A percentile compares a stretch with the other conserved stretches of the same genome.
Conservation (phyloP, 2,329 filamentous ascomycete genomes). For the Drechslera avenae region DNA sequence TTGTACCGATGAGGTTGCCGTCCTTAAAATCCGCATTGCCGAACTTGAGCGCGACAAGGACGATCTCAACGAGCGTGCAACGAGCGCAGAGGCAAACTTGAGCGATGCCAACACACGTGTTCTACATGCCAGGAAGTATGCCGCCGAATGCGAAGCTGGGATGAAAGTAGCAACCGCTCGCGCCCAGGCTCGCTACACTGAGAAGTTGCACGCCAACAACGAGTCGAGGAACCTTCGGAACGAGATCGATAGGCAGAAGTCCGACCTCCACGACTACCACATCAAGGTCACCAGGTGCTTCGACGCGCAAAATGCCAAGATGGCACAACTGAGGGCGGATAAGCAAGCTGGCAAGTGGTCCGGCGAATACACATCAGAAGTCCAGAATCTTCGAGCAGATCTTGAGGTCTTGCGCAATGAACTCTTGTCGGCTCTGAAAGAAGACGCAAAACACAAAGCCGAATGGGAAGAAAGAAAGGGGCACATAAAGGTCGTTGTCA, state of each 20-base stretch:
- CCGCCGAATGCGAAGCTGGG: background rate
- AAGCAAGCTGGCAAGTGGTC: background rate
- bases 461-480: no score
- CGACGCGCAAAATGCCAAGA: background rate
- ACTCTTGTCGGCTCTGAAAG: no score
- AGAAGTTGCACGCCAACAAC: slow-evolving; percentile 12
- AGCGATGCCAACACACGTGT: background rate
- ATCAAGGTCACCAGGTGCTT: background rate
- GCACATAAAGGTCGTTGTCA: background rate
- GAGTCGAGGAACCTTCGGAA: slow-evolving; percentile 1
- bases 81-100: background rate
- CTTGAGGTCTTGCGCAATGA: background rate
- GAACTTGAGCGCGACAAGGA: background rate
- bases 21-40: slow-evolving; percentile 2
- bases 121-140: background rate
- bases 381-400: background rate
- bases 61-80: background rate
- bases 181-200: slow-evolving; percentile 8
- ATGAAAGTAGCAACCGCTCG: slow-evolving; percentile 3
- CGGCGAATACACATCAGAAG: background rate
- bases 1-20: background rate
- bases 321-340: background rate
- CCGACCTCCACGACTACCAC: background rate
- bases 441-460: no score
- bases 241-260: background rate